A percentile compares a stretch with the other conserved stretches of the same genome.
Evolutionary conservation across 108 stramenopile genomes (phyloP).

Genomic region (Epithemia pelagica): DNA sequence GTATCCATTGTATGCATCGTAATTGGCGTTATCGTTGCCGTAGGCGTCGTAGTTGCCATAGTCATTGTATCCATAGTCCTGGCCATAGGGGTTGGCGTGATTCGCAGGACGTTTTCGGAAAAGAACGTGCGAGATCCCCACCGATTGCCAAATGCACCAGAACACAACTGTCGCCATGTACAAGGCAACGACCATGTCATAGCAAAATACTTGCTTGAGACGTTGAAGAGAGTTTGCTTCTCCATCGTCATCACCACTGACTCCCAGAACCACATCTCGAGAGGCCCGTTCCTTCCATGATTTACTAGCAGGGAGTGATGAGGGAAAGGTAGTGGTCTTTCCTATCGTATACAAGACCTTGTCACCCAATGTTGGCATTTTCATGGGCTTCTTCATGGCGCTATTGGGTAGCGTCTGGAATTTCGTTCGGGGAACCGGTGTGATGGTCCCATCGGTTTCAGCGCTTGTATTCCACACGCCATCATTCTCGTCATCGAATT

Average conservation of each 20-base stretch:
- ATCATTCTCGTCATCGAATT: background rate
- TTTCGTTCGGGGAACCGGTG: background rate
- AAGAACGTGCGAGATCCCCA: constrained; percentile 26
- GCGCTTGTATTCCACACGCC: background rate
- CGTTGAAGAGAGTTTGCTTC: constrained; percentile 25
- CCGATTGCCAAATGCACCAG: constrained; percentile 40
- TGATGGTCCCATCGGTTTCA: background rate
- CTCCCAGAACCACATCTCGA: constrained; percentile 11
- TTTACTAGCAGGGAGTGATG: background rate
- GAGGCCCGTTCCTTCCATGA: background rate
- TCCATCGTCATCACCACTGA: constrained; percentile 15
- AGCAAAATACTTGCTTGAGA: constrained; percentile 51
- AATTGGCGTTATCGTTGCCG: constrained; percentile 9
- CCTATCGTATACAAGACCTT: background rate
- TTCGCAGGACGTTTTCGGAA: background rate
- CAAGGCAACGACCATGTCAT: constrained; percentile 56
- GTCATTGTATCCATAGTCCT: background rate
- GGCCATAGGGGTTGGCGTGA: background rate
- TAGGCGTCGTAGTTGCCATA: constrained; percentile 10
- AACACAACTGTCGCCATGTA: constrained; percentile 50
- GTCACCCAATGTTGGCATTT: background rate
- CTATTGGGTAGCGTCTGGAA: background rate
- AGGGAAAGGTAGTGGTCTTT: background rate
- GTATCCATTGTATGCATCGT: background rate
- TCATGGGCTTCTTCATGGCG: background rate